A percentile compares a stretch with the other conserved stretches of the same genome.
Evolutionary conservation across 192 early-diverging fungal species (phyloP).

Genomic region (Funneliformis geosporum): DNA sequence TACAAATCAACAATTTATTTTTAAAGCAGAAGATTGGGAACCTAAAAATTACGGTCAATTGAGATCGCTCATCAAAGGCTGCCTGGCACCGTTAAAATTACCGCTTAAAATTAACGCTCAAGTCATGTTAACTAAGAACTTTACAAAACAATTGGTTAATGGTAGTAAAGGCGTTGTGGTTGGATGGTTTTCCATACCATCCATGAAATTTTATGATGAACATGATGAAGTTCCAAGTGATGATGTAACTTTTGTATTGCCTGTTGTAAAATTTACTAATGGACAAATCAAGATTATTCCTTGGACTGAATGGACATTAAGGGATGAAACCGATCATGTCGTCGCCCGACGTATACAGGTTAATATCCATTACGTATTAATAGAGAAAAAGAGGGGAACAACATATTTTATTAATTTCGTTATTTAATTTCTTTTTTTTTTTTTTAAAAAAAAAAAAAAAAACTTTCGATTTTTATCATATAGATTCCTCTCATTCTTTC

Average conservation of each 20-base stretch:
- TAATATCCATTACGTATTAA: neutral
- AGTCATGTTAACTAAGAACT: constrained; percentile 85
- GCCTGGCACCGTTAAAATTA: constrained; percentile 61
- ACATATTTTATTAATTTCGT: neutral
- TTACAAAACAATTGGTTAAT: constrained; percentile 68
- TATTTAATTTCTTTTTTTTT: neutral
- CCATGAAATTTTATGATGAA: constrained; percentile 31
- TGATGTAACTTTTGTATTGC: neutral
- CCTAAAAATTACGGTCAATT: neutral
- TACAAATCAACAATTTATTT: constrained; percentile 47
- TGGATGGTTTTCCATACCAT: constrained; percentile 37
- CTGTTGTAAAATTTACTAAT: constrained; percentile 35
- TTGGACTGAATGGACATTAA: neutral
- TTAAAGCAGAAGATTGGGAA: constrained; percentile 50
- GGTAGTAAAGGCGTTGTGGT: constrained; percentile 71
- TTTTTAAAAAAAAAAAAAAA: neutral
- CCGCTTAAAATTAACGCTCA: constrained; percentile 76
- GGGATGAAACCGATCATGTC: neutral
- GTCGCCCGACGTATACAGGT: neutral
- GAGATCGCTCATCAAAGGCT: constrained; percentile 43
- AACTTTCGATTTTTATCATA: no score
- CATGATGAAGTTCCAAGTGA: constrained; percentile 20
- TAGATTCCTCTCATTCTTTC: constrained; percentile 74
- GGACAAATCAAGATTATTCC: neutral
- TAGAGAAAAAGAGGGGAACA: no score